These are phyloP conservation scores for Macaranga tanarius DNA, from an alignment of 441 rosid genomes.

Conservation along the genomic window DNA sequence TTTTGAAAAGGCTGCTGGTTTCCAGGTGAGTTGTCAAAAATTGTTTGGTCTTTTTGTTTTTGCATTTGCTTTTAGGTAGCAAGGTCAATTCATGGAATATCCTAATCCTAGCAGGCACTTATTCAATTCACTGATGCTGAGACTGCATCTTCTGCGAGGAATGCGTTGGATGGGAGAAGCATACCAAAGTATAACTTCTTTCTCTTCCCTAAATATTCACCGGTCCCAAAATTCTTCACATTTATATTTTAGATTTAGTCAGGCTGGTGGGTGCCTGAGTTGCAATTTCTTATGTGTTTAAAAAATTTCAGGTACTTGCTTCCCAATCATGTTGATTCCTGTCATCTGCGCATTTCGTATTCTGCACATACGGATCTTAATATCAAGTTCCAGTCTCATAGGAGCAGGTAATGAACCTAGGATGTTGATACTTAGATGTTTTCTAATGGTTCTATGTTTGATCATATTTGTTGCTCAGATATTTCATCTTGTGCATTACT, in stretches of 20 bases:
- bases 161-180: conserved; percentile 95
- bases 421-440: conserved; percentile 13
- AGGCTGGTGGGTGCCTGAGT: neutral
- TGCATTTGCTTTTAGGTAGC: conserved; percentile 8
- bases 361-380: conserved; percentile 98
- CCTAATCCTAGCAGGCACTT: conserved; percentile 62
- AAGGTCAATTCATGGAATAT: conserved; percentile 20
- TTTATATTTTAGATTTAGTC: conserved; percentile 4
- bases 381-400: conserved; percentile 98
- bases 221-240: neutral
- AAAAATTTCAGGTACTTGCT: conserved; percentile 71
- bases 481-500: conserved; percentile 12
- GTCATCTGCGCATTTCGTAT: conserved; percentile 88
- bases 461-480: conserved; percentile 22
- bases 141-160: conserved; percentile 85
- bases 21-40: conserved; percentile 59
- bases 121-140: conserved; percentile 93
- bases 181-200: conserved; percentile 65
- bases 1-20: conserved; percentile 97
- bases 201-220: conserved; percentile 3
- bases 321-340: conserved; percentile 74
- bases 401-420: conserved; percentile 77
- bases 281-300: neutral
- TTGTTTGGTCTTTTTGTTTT: conserved; percentile 14
- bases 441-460: conserved; percentile 15